phyloP scores from a whole-genome alignment of 805 yeast genomes.

The Cyberlindnera sargentensis region DNA sequence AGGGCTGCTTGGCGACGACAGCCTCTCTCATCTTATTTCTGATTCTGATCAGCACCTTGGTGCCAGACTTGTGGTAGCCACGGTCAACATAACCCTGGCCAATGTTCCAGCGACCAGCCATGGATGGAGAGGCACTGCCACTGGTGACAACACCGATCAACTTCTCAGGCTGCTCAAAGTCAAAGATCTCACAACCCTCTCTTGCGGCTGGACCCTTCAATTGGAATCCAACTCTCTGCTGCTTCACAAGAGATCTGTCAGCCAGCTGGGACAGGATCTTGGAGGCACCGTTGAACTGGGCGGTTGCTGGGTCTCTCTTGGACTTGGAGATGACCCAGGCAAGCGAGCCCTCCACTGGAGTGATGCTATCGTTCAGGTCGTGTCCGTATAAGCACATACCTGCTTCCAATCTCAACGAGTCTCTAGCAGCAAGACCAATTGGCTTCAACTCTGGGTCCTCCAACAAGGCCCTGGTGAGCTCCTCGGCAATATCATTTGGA shows the following conservation, averaged over 20 bases:
- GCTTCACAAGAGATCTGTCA: constrained; percentile 49
- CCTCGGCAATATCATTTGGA: constrained; percentile 49
- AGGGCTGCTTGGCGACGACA: constrained; percentile 74
- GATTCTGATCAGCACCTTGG: constrained; percentile 63
- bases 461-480: constrained; percentile 54
- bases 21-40: constrained; percentile 82
- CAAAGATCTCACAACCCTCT: constrained; percentile 59
- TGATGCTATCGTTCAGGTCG: constrained; percentile 69
- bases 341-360: constrained; percentile 86
- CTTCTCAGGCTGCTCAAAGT: constrained; percentile 44
- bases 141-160: constrained; percentile 49
- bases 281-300: constrained; percentile 68
- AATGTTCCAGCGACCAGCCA: constrained; percentile 63
- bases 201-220: constrained; percentile 90
- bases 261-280: constrained; percentile 64
- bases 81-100: constrained; percentile 87
- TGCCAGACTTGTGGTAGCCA: constrained; percentile 65
- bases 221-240: constrained; percentile 67
- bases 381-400: constrained; percentile 98
- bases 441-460: constrained; percentile 59
- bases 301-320: constrained; percentile 43
- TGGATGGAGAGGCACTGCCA: constrained; percentile 62
- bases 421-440: constrained; percentile 97
- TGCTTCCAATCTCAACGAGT: constrained; percentile 90
- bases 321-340: constrained; percentile 85